These are phyloP conservation scores for Gossypium ekmanianum DNA, from an alignment of 345 rosid species.

Conservation along the genomic window DNA sequence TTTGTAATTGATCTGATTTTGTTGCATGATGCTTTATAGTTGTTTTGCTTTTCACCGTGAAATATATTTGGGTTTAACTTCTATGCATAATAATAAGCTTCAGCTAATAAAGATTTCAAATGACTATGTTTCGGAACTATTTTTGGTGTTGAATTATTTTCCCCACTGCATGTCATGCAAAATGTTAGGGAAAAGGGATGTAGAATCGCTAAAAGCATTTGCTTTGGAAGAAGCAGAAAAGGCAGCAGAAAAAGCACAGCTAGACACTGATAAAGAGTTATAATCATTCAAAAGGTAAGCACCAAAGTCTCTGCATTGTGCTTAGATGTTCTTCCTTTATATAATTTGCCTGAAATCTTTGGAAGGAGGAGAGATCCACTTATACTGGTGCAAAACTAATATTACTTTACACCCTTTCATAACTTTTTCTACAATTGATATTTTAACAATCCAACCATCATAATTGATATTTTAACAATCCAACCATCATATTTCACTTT, in stretches of 20 bases:
- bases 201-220: conserved; percentile 68
- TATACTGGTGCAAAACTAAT: too few species aligned
- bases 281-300: conserved; percentile 32
- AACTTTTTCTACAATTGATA: too few species aligned
- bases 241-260: conserved; percentile 69
- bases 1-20: conserved; percentile 1
- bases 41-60: not conserved
- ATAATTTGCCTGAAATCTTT: not conserved
- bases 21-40: not conserved
- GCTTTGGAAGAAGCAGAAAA: conserved; percentile 83
- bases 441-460: too few species aligned
- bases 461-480: too few species aligned
- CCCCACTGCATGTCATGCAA: not conserved
- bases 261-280: conserved; percentile 56
- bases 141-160: not conserved
- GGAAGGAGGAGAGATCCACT: too few species aligned
- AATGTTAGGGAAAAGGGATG: conserved; percentile 61
- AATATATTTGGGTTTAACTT: not conserved
- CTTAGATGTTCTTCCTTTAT: not conserved
- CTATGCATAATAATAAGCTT: not conserved
- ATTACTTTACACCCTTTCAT: too few species aligned
- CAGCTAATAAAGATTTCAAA: conserved; percentile 1
- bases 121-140: not conserved
- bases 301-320: not conserved
- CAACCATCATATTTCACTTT: too few species aligned